Evolutionary conservation across 352 stramenopile species (phyloP), one percentile per base, ranked within the genome.

Genomic region (Globisporangium yorkense): DNA sequence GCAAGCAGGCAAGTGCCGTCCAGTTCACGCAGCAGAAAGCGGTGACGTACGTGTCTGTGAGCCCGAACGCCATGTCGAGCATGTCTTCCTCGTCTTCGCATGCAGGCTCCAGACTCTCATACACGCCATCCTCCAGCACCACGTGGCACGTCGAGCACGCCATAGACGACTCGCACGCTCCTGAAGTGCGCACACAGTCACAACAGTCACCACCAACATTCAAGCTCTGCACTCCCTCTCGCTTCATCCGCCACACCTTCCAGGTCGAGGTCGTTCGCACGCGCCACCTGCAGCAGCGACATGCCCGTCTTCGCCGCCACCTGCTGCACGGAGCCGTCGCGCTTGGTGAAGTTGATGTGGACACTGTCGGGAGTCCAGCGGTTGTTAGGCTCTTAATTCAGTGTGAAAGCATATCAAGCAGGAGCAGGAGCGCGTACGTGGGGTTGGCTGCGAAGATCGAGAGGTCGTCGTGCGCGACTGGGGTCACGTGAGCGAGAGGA

Each of bases 131-230:
- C 35, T 96, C 82, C 24, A 99, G 71, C 52, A 99, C 98, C 33
- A 99, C 84, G 81, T 99, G 97, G 68, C 97, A 99, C 5, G 97
- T 99, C 31, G 92, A 98, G 76, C 97, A 99, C 2, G 97, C 97
- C 71, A 98, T 98, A 27, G 98, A 98, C 57, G 96, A 89, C 65
- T 96, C 88, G 49, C 88, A 97, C 0, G 89, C 88, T 2, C 82
- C 93, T 79, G 88, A 15, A 29, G n/a, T 4, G 15, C 5, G 35
- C 74, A 59, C 79, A 95, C 16, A 84, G 76, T 5, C 10, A 37
- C 15, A 55, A 8, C 31, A 51, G 13, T 37, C 16, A 45, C 46
- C 15, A 63, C n/a, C 13, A 43, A 35, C 10, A 15, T 10, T 41
- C 35, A 4, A 4, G 35, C 10, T 13, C 35, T 35, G 31, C 31